These are phyloP conservation scores for Chlorella sp. DNA, from an alignment of 139 green algal genomes.

Conservation along the genomic window DNA sequence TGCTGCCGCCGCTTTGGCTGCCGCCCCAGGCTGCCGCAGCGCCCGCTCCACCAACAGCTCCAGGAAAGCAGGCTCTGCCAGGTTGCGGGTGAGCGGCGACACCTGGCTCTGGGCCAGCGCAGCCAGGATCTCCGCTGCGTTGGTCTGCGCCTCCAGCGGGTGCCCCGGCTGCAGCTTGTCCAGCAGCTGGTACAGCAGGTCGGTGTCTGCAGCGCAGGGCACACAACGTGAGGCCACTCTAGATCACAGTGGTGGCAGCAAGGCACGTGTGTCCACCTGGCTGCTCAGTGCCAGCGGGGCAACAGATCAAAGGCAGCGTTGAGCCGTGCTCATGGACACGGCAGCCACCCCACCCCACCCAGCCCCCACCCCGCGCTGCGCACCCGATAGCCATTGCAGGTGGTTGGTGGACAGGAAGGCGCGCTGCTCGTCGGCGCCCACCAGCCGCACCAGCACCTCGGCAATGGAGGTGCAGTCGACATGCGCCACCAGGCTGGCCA, in stretches of 20 bases:
- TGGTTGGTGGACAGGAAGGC: conserved; percentile 36
- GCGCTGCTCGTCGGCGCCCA: conserved; percentile 87
- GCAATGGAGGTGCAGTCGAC: conserved; percentile 84
- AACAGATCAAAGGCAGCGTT: not conserved
- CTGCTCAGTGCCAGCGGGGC: not conserved
- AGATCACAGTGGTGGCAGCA: not conserved
- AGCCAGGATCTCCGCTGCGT: conserved; percentile 88
- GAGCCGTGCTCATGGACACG: too few relatives aligned
- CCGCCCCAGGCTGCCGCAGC: conserved; percentile 14
- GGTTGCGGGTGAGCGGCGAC: conserved; percentile 71
- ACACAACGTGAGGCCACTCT: not conserved
- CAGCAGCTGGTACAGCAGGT: conserved; percentile 79
- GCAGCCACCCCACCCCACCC: not conserved
- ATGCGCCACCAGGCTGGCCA: conserved; percentile 70
- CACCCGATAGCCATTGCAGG: conserved; percentile 37
- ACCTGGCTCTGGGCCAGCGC: conserved; percentile 80
- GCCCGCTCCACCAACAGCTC: conserved; percentile 48
- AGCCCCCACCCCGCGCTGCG: not conserved
- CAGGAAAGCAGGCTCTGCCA: conserved; percentile 58
- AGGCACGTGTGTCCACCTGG: not conserved
- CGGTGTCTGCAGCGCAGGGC: conserved; percentile 54
- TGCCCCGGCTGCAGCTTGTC: conserved; percentile 54
- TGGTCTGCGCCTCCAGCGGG: conserved; percentile 67
- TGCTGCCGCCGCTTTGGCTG: not conserved
- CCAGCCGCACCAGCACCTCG: conserved; percentile 86